Evolutionary conservation across 371 early-diverging fungal genomes (phyloP), one percentile per base, ranked within the genome.

Genomic region (Funneliformis caledonium): DNA sequence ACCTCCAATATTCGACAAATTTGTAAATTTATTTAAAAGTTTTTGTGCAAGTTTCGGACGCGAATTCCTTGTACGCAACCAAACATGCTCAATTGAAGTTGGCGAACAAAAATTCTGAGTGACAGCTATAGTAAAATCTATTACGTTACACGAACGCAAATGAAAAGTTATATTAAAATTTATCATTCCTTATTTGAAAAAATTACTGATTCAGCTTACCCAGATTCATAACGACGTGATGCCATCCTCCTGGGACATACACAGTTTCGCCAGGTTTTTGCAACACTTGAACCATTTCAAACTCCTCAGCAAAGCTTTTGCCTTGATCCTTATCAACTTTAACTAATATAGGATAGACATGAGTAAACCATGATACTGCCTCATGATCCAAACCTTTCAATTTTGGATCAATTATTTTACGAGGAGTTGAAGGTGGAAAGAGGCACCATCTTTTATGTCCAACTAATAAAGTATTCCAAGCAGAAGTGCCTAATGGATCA

Each of bases 171-270:
- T 64, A 2, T 4, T 19, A 12, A n/a, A 5, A 16, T 43, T 45
- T 26, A 26, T 70, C 3, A 75, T 14, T 52, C 6, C 52, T 7
- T 64, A 9, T 26, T 42, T 33, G 26, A 43, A 12, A 10, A 45
- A 64, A 43, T 61, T 10, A 37, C 2, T 47, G 33, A 12, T 47
- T 76, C 42, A 67, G 59, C 82, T 72, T 86, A 90, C 92, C 92
- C 33, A 94, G 83, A 84, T 96, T 96, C 88, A 96, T 92, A 10
- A 96, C 96, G 10, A 94, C 92, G 83, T 95, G 96, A 1, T 88
- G 85, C 96, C 96, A 95, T 0, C 94, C 96, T 48, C 94, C 93
- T 31, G 96, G 96, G 0, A 96, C 95, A 86, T 93, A 96, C 59
- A 96, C 93, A 10, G 92, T 94, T 84, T 95, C 94, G 0, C 94